Evolutionary conservation across 2,329 filamentous ascomycete genomes (phyloP), one percentile per base, ranked within the genome.

Genomic region (Aspergillus quadricinctus): DNA sequence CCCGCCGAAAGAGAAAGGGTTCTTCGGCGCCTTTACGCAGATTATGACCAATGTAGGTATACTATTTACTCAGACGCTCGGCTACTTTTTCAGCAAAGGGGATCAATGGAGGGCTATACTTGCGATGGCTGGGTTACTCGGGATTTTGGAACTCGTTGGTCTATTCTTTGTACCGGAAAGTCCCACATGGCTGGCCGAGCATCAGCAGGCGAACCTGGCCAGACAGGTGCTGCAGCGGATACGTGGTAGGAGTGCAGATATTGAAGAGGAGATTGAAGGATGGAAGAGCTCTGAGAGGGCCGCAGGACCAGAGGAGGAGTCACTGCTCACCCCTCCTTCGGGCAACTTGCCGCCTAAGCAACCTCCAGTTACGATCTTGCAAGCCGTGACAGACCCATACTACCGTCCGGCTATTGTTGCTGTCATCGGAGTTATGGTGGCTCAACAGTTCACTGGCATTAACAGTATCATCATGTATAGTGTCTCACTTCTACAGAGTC

Each of bases 401-500:
- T 89, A 89, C 66, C 83, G 87, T 3, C 87, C 85, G 0, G 88
- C 88, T 52, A 87, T 95, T 53, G 81, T 94, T 57, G 91, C 92
- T 4, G 90, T 96, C 3, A 83, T 96, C 11, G 92, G 90, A 1
- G 87, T 96, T 64, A 97, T 97, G 92, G 81, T 92, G 57, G 88
- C 90, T 0, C 94, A 97, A 72, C 94, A 99, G 72, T 81, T 97
- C 40, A 93, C 89, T 57, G 93, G 91, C 49, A 93, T 97, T 77
- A 97, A 99, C 81, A 93, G 89, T 57, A 93, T 97, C 69, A 89
- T 97, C 75, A 97, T 99, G 92, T 99, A 99, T 75, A 96, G 92
- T 2, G 94, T 97, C 5, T 92, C 90, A 0, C 85, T 99, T 1
- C 83, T 99, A 14, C 85, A 88, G 31, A 86, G 86, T 60, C 82